Conservation (phyloP, 208 protist species). For the Acanthamoeba triangularis region DNA sequence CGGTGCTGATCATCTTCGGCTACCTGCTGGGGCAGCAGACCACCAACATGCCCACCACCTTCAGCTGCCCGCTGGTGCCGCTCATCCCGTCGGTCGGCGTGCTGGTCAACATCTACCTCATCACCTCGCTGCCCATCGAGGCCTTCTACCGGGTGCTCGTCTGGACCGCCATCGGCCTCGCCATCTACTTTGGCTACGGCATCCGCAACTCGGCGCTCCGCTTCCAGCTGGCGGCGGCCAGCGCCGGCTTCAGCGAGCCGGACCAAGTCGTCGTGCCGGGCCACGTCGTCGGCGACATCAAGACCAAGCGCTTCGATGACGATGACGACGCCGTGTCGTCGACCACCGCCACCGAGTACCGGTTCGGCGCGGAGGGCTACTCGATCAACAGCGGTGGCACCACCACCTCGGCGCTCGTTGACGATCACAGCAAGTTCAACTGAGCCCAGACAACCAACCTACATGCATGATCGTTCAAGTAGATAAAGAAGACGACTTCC, state of each 20-base stretch:
- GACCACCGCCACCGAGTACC: background rate
- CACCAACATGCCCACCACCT: conserved; percentile 2
- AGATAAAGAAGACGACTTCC: too few relatives aligned
- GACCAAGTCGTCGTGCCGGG: background rate
- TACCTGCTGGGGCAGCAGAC: conserved; percentile 22
- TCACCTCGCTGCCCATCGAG: conserved; percentile 73
- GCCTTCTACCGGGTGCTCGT: conserved; percentile 75
- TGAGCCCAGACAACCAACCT: too few relatives aligned
- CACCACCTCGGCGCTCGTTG: too few relatives aligned
- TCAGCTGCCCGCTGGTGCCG: conserved; percentile 77
- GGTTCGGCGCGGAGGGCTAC: background rate
- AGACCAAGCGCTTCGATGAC: too few relatives aligned
- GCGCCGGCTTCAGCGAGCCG: conserved; percentile 1
- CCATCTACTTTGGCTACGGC: conserved; percentile 85
- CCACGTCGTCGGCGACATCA: too few relatives aligned
- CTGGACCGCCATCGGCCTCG: conserved; percentile 78
- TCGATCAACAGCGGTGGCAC: background rate
- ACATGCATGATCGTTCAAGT: too few relatives aligned
- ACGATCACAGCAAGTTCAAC: too few relatives aligned
- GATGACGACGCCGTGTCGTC: too few relatives aligned
- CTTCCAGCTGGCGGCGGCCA: conserved; percentile 2
- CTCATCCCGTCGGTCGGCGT: conserved; percentile 80
- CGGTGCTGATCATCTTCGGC: conserved; percentile 45
- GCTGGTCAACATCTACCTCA: conserved; percentile 83
- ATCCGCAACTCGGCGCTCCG: conserved; percentile 75